phyloP scores from a whole-genome alignment of 768 basidiomycete genomes.

The Trametes meyenii region DNA sequence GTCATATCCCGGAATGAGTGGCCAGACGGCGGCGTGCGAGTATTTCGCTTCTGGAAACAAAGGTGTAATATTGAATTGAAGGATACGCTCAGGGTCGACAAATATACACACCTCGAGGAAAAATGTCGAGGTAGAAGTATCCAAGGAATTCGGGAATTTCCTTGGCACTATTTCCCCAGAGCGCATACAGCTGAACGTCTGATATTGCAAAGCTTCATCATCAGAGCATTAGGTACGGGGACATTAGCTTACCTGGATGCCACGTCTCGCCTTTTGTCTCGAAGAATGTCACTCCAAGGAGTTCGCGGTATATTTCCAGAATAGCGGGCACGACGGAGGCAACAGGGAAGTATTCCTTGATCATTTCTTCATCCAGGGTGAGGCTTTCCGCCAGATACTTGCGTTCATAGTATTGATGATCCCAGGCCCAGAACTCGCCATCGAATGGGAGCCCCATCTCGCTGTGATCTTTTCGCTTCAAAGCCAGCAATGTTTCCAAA shows the following conservation, averaged over 20 bases:
- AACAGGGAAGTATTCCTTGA: conserved; percentile 92
- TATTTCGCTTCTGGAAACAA: conserved; percentile 64
- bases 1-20: conserved; percentile 66
- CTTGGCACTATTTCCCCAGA: conserved; percentile 80
- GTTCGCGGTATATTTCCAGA: conserved; percentile 78
- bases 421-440: conserved; percentile 79
- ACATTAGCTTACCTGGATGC: conserved; percentile 67
- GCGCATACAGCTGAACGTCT: conserved; percentile 83
- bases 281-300: conserved; percentile 73
- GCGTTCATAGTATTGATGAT: conserved; percentile 75
- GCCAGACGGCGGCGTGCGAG: conserved; percentile 86
- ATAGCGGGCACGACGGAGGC: conserved; percentile 80
- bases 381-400: conserved; percentile 67
- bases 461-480: conserved; percentile 77
- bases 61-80: neutral
- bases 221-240: too few species aligned
- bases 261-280: conserved; percentile 64
- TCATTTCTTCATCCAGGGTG: conserved; percentile 69
- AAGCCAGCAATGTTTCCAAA: conserved; percentile 60
- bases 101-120: conserved; percentile 65
- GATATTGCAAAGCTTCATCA: neutral
- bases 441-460: conserved; percentile 64
- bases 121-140: conserved; percentile 86
- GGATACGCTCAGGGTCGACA: neutral
- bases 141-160: conserved; percentile 78